Conservation (phyloP, 768 basidiomycete species). For the Galerina sulciceps region DNA sequence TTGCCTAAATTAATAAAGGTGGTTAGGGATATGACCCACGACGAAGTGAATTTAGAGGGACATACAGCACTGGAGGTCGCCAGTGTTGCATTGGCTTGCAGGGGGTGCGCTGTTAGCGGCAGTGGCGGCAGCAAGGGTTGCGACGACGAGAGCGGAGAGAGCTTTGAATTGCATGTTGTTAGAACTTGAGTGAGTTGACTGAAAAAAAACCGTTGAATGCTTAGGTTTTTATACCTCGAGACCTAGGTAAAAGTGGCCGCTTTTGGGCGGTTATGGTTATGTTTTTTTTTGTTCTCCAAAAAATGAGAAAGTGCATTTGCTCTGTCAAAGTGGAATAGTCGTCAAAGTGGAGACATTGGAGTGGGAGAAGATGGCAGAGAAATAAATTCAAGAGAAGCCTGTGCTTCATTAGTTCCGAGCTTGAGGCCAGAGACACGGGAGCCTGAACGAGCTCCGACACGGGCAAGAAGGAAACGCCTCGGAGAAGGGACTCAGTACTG, state of each 20-base stretch:
- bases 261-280: not conserved
- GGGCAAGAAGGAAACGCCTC: too few species aligned
- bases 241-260: not conserved
- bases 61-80: constrained; percentile 5
- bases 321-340: too few species aligned
- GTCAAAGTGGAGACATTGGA: too few species aligned
- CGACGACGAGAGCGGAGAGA: constrained; percentile 1
- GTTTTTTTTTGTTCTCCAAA: not conserved
- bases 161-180: constrained; percentile 5
- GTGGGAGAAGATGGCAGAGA: too few species aligned
- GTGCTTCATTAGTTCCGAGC: too few species aligned
- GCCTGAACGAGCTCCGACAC: too few species aligned
- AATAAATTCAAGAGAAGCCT: too few species aligned
- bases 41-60: not conserved
- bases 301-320: too few species aligned
- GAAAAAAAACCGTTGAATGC: not conserved
- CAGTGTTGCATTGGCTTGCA: not conserved
- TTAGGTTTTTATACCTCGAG: not conserved
- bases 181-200: not conserved
- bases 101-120: not conserved
- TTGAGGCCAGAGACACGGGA: too few species aligned
- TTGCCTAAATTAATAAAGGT: not conserved
- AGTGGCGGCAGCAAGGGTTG: constrained; percentile 6
- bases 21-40: not conserved
- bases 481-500: too few species aligned